Evolutionary conservation across 331 rosid species (phyloP).

Genomic region (Arachis monticola): DNA sequence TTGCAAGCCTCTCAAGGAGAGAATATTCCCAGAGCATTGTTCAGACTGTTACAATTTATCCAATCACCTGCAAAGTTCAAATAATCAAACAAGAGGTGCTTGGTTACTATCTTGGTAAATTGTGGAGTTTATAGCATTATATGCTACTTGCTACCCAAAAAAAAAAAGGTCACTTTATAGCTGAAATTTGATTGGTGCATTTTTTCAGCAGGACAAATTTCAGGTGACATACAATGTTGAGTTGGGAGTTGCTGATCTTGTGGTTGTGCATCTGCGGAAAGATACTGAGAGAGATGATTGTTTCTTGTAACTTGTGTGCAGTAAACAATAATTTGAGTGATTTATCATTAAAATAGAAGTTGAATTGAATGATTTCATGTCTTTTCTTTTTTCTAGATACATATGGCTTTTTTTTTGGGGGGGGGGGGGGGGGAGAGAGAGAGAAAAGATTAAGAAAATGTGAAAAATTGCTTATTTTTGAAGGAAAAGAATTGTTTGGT

Average conservation of each 20-base stretch:
- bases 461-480: too few species aligned
- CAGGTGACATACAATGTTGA: conserved; percentile 51
- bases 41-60: conserved; percentile 68
- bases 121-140: conserved; percentile 45
- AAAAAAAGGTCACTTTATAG: conserved; percentile 47
- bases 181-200: conserved; percentile 56
- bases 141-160: conserved; percentile 16
- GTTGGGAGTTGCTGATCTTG: conserved; percentile 49
- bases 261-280: conserved; percentile 48
- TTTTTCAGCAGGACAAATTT: conserved; percentile 50
- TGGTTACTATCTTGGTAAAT: conserved; percentile 64
- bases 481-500: conserved; percentile 40
- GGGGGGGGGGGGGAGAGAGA: background rate
- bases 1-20: conserved; percentile 58
- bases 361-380: conserved; percentile 47
- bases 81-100: conserved; percentile 49
- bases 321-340: conserved; percentile 60
- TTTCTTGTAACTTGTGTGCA: conserved; percentile 64
- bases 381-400: conserved; percentile 39
- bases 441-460: too few species aligned
- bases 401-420: conserved; percentile 31
- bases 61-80: conserved; percentile 43
- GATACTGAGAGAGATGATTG: conserved; percentile 49
- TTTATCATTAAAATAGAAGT: conserved; percentile 49
- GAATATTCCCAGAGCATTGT: conserved; percentile 64